phyloP scores from a whole-genome alignment of 106 monocot species.

The Phalaenopsis equestris region DNA sequence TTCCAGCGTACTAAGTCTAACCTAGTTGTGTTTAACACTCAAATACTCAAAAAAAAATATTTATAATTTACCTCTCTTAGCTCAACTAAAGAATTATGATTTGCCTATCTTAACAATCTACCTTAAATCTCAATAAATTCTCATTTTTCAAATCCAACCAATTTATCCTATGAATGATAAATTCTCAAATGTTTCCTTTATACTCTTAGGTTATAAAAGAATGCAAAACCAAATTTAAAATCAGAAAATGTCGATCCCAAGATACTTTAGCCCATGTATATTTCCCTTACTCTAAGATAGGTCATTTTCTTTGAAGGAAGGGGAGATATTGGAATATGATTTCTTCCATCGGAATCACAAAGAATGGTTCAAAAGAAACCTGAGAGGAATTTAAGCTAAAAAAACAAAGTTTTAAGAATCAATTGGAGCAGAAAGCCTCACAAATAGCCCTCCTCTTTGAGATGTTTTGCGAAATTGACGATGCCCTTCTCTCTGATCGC shows the following conservation, averaged over 20 bases:
- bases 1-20: too few species aligned
- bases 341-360: background rate
- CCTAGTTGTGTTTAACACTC: too few species aligned
- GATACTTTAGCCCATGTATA: background rate
- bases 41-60: too few species aligned
- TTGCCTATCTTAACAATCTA: background rate
- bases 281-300: background rate
- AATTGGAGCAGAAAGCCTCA: slow-evolving; percentile 17
- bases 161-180: background rate
- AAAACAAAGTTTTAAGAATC: background rate
- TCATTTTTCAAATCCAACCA: background rate
- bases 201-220: too few species aligned
- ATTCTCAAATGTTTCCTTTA: too few species aligned
- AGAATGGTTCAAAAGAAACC: background rate
- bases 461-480: slow-evolving; percentile 40
- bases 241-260: background rate
- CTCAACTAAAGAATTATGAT: background rate
- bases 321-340: background rate
- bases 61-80: too few species aligned
- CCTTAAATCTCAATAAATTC: background rate
- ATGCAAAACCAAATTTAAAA: background rate
- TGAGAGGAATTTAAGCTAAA: background rate
- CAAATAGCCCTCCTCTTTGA: slow-evolving; percentile 71
- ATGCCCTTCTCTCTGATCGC: slow-evolving; percentile 70
- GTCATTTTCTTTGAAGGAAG: background rate